Evolutionary conservation across 2,329 filamentous ascomycete genomes (phyloP), one percentile per base, ranked within the genome.

Genomic region (Phoma sp.): DNA sequence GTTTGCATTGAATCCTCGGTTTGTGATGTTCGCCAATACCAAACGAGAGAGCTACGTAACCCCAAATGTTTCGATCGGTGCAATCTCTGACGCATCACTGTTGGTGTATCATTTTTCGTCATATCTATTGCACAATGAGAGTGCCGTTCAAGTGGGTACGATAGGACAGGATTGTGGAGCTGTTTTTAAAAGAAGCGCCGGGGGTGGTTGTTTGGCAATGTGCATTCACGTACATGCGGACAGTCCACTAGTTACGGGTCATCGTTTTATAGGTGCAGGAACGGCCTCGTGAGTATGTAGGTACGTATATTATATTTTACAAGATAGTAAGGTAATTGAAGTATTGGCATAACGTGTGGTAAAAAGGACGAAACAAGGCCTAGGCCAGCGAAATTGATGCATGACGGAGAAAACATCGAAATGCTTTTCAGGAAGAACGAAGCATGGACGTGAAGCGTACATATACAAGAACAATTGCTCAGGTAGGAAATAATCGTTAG

Each of bases 281-380:
- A 39, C 3, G 15, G 15, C 20, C 15, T 20, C 5, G 12, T 34
- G 10, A n/a, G 11, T 3, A 15, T 15, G 10, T 46, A 46, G 29
- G 17, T 52, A 42, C 29, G 36, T n/a, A 18, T 12, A 37, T 47
- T 42, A 32, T 42, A 25, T 47, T 39, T 34, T 52, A 47, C 49
- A 47, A 21, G 23, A 15, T 42, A 14, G 1, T 18, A 28, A 30
- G 30, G n/a, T 25, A 37, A 26, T 25, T 53, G 49, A 42, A 30
- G 18, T 30, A 14, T 34, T 15, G n/a, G 29, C 20, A 42, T 37
- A 17, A 32, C 5, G 25, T 37, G 17, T 23, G 5, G 9, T 17
- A 20, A 10, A 17, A 12, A 7, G 9, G 30, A 14, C 17, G 26
- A 37, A 45, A 45, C 18, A 32, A 47, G 29, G 29, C 36, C n/a